phyloP scores from a whole-genome alignment of 176 grass and related monocot species.

The Zoysia pacifica region DNA sequence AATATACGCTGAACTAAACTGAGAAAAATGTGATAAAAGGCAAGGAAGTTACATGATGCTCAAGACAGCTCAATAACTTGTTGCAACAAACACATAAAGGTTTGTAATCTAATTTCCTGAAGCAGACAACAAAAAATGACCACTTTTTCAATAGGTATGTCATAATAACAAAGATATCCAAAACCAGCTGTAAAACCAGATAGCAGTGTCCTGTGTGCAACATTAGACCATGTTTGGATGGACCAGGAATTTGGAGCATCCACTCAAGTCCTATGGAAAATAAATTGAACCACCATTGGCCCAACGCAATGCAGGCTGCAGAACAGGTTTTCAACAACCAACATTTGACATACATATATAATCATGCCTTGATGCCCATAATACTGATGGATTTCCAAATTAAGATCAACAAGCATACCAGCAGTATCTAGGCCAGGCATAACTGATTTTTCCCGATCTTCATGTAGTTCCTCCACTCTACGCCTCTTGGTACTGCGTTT shows the following conservation, averaged over 20 bases:
- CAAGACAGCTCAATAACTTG: neutral
- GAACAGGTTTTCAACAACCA: neutral
- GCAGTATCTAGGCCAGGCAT: slow-evolving; percentile 23
- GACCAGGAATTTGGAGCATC: neutral
- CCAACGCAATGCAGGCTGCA: slow-evolving; percentile 1
- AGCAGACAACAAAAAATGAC: neutral
- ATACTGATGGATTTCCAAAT: slow-evolving; percentile 17
- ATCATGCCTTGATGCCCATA: neutral
- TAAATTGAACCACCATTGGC: neutral
- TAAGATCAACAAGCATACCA: slow-evolving; percentile 46
- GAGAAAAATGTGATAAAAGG: neutral
- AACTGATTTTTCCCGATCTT: slow-evolving; percentile 32
- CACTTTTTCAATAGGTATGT: neutral
- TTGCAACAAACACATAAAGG: neutral
- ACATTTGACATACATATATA: neutral
- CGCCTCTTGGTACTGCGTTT: slow-evolving; percentile 59
- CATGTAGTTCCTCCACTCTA: slow-evolving; percentile 42
- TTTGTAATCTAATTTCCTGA: neutral
- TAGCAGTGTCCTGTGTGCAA: neutral
- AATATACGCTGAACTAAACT: neutral
- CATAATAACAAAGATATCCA: neutral
- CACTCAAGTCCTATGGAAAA: neutral
- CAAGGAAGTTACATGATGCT: neutral
- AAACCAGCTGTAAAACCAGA: neutral
- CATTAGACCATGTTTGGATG: neutral